A percentile compares a stretch with the other conserved stretches of the same genome.
Conservation (phyloP, 176 grass and related monocot genomes). For the Eleusine indica region DNA sequence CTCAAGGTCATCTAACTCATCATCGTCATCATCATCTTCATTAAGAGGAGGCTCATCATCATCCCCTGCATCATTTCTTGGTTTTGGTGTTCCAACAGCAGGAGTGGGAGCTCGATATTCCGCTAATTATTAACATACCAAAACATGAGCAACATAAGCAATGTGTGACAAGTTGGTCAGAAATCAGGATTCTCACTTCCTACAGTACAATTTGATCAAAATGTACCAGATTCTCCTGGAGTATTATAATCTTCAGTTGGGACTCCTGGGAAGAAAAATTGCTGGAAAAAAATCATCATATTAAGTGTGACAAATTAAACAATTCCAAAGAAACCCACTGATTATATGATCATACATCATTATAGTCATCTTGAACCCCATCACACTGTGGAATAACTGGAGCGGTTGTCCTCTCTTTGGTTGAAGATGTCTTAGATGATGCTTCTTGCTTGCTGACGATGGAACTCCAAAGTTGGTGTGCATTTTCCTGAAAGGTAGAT, state of each 20-base stretch:
- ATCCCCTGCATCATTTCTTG: constrained; percentile 47
- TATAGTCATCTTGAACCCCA: constrained; percentile 80
- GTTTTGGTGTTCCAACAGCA: constrained; percentile 60
- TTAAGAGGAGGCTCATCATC: constrained; percentile 84
- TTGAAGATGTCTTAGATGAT: constrained; percentile 18
- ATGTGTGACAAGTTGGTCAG: neutral
- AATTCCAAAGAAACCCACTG: constrained; percentile 12
- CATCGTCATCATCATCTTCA: constrained; percentile 65
- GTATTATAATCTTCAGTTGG: constrained; percentile 81
- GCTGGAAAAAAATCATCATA: constrained; percentile 35
- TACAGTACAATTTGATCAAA: constrained; percentile 16
- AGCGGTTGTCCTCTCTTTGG: constrained; percentile 28
- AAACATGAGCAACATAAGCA: constrained; percentile 21
- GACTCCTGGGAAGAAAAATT: constrained; percentile 72
- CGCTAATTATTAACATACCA: constrained; percentile 43
- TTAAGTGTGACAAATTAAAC: constrained; percentile 12
- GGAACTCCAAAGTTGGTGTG: constrained; percentile 45
- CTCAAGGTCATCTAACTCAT: constrained; percentile 69
- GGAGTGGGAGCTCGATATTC: constrained; percentile 69
- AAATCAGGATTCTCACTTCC: neutral
- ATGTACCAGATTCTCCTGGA: constrained; percentile 64
- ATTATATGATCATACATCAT: constrained; percentile 65
- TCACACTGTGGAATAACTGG: constrained; percentile 65
- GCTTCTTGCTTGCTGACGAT: constrained; percentile 44
- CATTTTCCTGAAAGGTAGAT: constrained; percentile 40